A percentile compares a stretch with the other conserved stretches of the same genome.
phyloP scores from a whole-genome alignment of 805 yeast species.

The Cyberlindnera euphorbiiphila region DNA sequence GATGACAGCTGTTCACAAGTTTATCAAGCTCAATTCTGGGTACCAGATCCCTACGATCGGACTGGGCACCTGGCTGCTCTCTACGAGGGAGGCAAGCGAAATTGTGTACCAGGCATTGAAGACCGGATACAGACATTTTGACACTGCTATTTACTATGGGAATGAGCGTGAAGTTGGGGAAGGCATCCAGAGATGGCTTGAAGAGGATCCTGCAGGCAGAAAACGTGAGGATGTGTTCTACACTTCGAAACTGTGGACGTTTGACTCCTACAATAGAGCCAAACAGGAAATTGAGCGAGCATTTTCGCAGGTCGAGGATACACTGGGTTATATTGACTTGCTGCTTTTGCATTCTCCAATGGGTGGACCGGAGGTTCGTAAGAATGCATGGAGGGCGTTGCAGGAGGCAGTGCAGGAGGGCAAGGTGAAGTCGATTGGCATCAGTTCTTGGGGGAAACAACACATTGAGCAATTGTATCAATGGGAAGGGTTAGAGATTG shows the following conservation, averaged over 20 bases:
- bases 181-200: slow-evolving; percentile 52
- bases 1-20: slow-evolving; percentile 11
- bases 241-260: slow-evolving; percentile 74
- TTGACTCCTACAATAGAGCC: slow-evolving; percentile 42
- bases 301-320: slow-evolving; percentile 43
- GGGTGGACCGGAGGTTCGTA: slow-evolving; percentile 46
- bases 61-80: slow-evolving; percentile 49
- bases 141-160: slow-evolving; percentile 63
- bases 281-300: slow-evolving; percentile 55
- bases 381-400: slow-evolving; percentile 69
- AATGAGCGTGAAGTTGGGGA: slow-evolving; percentile 61
- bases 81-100: slow-evolving; percentile 35
- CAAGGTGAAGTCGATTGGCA: slow-evolving; percentile 65
- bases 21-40: slow-evolving; percentile 46
- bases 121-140: slow-evolving; percentile 71
- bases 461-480: slow-evolving; percentile 62
- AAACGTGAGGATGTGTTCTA: slow-evolving; percentile 53
- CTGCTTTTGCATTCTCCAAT: slow-evolving; percentile 66
- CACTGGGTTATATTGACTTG: slow-evolving; percentile 67
- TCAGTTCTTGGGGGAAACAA: slow-evolving; percentile 63
- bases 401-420: slow-evolving; percentile 68
- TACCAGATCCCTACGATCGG: slow-evolving; percentile 52
- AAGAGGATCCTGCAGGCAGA: slow-evolving; percentile 38
- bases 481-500: slow-evolving; percentile 51
- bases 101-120: slow-evolving; percentile 55